phyloP scores from a whole-genome alignment of 257 asterid genomes.

The Henckelia pumila region DNA sequence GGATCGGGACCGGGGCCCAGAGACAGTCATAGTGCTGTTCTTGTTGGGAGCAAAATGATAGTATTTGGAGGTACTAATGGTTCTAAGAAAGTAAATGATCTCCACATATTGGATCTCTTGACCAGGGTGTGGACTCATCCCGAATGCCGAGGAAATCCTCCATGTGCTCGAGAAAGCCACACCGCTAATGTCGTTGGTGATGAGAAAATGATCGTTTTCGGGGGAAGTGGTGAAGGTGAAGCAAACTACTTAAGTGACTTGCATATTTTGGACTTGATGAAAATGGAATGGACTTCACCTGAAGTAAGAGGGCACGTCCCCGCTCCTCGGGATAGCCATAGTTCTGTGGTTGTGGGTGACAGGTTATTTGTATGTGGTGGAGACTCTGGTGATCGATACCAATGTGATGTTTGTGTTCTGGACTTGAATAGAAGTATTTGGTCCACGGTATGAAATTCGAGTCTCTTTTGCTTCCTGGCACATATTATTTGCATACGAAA shows the following conservation, averaged over 20 bases:
- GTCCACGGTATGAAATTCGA: conserved; percentile 57
- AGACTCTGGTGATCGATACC: conserved; percentile 87
- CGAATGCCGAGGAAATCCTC: conserved; percentile 65
- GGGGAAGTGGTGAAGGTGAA: conserved; percentile 96
- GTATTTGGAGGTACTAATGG: conserved; percentile 95
- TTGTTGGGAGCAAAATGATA: conserved; percentile 68
- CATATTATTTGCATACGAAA: neutral
- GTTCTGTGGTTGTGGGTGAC: conserved; percentile 62
- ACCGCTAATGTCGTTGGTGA: conserved; percentile 57
- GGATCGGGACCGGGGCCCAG: conserved; percentile 90
- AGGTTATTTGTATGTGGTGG: conserved; percentile 74
- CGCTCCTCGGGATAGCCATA: conserved; percentile 84
- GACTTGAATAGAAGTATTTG: conserved; percentile 62
- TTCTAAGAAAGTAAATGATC: conserved; percentile 69
- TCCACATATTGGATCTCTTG: conserved; percentile 64
- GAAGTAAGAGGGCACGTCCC: conserved; percentile 53
- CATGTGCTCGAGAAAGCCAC: conserved; percentile 88
- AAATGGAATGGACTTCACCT: conserved; percentile 78
- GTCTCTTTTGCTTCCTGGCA: neutral
- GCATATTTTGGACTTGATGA: conserved; percentile 68
- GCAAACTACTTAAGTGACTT: conserved; percentile 74
- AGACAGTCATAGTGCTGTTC: conserved; percentile 78
- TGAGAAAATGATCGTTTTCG: conserved; percentile 65
- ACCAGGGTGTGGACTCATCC: conserved; percentile 74
- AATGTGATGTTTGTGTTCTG: conserved; percentile 65